Conservation (phyloP, 345 rosid genomes). For the Gossypioides kirkii region DNA sequence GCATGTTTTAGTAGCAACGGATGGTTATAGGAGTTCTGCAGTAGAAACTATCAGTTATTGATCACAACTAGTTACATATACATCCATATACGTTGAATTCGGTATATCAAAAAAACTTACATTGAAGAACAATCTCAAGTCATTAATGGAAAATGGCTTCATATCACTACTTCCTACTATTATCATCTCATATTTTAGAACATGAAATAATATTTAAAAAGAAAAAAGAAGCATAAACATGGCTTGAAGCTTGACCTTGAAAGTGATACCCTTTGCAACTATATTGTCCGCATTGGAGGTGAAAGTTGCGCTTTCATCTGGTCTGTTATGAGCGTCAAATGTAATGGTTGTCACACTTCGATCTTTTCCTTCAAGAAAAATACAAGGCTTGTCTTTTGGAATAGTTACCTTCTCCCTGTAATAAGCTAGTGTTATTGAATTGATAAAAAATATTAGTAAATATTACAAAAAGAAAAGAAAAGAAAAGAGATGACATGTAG, state of each 20-base stretch:
- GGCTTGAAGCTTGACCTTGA: background rate
- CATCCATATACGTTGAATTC: background rate
- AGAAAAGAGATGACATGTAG: background rate
- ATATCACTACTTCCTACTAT: too few species aligned
- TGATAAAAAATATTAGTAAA: background rate
- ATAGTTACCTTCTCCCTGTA: conserved; percentile 31
- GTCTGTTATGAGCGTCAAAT: conserved; percentile 17
- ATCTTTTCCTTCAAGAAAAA: conserved; percentile 33
- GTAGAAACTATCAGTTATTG: background rate
- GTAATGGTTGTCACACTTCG: conserved; percentile 21
- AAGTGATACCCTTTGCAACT: conserved; percentile 22
- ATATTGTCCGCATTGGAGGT: conserved; percentile 26
- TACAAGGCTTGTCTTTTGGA: conserved; percentile 32
- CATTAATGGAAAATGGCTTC: background rate
- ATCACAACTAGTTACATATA: background rate
- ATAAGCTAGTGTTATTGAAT: background rate
- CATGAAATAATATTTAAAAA: background rate
- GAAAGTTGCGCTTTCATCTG: conserved; percentile 27
- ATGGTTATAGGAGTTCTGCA: conserved; percentile 46
- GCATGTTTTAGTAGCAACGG: background rate
- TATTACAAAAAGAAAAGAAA: background rate
- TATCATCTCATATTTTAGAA: background rate
- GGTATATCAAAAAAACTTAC: background rate
- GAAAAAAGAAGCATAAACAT: background rate
- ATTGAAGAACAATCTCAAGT: background rate